Conservation (phyloP, 305 asterid genomes). For the Fraxinus sp. region DNA sequence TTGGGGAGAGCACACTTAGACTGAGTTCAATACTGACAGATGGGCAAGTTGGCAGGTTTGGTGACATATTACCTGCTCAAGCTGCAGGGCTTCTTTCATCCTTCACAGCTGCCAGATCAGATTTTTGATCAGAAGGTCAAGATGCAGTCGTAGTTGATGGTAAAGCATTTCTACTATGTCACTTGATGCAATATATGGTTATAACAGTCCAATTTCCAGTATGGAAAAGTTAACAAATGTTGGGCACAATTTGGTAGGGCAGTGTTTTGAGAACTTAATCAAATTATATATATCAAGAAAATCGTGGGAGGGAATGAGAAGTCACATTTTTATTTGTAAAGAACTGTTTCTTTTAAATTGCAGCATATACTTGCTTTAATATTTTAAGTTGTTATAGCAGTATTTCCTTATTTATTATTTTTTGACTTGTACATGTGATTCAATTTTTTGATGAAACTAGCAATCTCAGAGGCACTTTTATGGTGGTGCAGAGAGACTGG, state of each 20-base stretch:
- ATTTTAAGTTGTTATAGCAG: not conserved
- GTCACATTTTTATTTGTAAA: not conserved
- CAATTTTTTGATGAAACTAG: not conserved
- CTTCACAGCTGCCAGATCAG: slow-evolving; percentile 74
- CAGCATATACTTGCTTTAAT: not conserved
- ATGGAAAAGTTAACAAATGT: not conserved
- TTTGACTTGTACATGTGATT: not conserved
- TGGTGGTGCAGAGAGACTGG: not conserved
- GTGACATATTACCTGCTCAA: slow-evolving; percentile 94
- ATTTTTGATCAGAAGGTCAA: slow-evolving; percentile 39
- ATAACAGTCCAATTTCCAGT: not conserved
- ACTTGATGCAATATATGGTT: not conserved
- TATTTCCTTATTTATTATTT: not conserved
- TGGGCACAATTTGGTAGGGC: not conserved
- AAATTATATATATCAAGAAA: not conserved
- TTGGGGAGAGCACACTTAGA: slow-evolving; percentile 93
- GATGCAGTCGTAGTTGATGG: not conserved
- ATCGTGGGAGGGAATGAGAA: not conserved
- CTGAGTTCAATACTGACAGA: slow-evolving; percentile 89
- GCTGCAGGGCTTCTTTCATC: slow-evolving; percentile 98
- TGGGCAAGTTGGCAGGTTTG: slow-evolving; percentile 97
- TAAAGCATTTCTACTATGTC: not conserved
- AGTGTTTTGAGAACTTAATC: not conserved
- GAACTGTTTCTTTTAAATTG: not conserved
- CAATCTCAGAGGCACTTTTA: not conserved